Conservation (phyloP, 176 grass and related monocot genomes). For the Triticum monococcum region DNA sequence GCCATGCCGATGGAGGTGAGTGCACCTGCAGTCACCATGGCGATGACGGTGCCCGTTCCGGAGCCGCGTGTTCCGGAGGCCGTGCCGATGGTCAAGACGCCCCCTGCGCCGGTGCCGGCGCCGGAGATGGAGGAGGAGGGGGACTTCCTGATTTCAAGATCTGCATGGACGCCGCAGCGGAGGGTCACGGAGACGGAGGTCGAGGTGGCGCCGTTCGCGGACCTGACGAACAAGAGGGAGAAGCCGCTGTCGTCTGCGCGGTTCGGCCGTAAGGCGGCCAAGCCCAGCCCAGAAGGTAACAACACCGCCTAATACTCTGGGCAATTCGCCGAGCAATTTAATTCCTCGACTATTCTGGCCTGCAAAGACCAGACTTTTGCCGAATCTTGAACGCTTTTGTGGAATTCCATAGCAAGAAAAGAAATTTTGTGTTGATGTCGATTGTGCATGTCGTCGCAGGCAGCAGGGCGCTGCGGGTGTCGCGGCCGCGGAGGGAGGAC, state of each 20-base stretch:
- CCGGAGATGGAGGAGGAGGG: conserved; percentile 16
- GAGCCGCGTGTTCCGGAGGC: not conserved
- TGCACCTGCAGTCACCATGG: not conserved
- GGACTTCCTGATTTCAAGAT: conserved; percentile 58
- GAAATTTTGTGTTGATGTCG: not conserved
- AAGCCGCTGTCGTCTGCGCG: conserved; percentile 58
- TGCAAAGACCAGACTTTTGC: not conserved
- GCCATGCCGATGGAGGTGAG: not conserved
- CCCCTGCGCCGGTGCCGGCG: not conserved
- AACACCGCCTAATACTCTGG: not conserved
- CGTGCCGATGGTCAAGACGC: not conserved
- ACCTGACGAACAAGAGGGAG: conserved; percentile 53
- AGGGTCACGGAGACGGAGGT: conserved; percentile 13
- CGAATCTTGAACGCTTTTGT: not conserved
- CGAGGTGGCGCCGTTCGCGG: conserved; percentile 19
- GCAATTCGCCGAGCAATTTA: not conserved
- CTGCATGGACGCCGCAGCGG: conserved; percentile 47
- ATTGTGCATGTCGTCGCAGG: conserved; percentile 26
- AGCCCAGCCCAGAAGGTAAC: conserved; percentile 80
- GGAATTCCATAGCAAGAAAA: not conserved
- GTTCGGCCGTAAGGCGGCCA: conserved; percentile 57
- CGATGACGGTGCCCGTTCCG: not conserved
- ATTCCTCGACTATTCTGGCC: not conserved
- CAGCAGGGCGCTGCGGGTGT: conserved; percentile 60
- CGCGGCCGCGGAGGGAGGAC: conserved; percentile 58